Conservation (phyloP, 129 eudicot genomes). For the Heracleum sosnowskyi region DNA sequence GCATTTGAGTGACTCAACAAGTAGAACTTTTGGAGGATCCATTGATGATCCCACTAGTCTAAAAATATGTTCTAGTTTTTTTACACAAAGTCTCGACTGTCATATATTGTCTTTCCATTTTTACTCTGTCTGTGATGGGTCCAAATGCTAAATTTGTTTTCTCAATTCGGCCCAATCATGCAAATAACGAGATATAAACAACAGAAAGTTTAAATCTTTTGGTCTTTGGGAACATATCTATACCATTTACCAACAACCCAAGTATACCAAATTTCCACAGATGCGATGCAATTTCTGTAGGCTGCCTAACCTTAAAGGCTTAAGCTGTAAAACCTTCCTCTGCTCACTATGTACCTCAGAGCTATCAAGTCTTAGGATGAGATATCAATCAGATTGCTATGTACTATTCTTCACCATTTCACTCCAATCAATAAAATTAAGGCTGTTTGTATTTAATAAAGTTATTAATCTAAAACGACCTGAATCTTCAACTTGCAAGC, state of each 20-base stretch:
- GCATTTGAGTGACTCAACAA: background rate
- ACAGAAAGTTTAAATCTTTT: background rate
- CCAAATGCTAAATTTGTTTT: background rate
- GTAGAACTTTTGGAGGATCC: background rate
- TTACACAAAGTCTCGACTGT: background rate
- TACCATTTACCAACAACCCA: background rate
- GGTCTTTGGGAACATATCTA: background rate
- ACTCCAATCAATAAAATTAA: background rate
- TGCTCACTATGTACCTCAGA: background rate
- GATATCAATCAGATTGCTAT: background rate
- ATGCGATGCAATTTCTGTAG: background rate
- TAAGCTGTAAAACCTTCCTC: background rate
- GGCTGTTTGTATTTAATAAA: background rate
- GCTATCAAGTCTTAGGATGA: background rate
- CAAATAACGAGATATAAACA: background rate
- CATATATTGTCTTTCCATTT: background rate
- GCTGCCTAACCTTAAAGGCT: background rate
- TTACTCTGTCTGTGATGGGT: background rate
- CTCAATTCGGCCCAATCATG: background rate
- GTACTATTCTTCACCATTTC: background rate
- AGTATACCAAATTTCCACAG: background rate
- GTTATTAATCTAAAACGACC: background rate
- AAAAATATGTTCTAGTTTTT: background rate
- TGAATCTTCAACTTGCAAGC: background rate
- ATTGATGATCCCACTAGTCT: background rate